A percentile compares a stretch with the other conserved stretches of the same genome.
Conservation (phyloP, 2,329 filamentous ascomycete genomes). For the Paradendryphiella salina region DNA sequence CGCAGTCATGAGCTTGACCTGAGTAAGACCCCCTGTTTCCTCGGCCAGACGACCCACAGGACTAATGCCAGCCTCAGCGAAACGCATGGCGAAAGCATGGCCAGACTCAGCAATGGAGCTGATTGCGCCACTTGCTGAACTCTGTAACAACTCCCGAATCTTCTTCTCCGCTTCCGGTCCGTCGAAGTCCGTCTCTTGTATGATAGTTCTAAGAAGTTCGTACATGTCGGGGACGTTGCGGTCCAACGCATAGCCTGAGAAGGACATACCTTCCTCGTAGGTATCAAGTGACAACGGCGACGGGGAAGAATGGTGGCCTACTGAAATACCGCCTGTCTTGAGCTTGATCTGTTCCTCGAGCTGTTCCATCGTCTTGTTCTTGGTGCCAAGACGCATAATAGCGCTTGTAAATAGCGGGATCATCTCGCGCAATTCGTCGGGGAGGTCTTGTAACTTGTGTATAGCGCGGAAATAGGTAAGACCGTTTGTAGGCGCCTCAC, state of each 20-base stretch:
- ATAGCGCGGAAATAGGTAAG: constrained; percentile 94
- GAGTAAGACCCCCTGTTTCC: constrained; percentile 86
- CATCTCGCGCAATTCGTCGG: constrained; percentile 79
- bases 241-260: constrained; percentile 86
- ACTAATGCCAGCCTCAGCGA: constrained; percentile 79
- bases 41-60: constrained; percentile 73
- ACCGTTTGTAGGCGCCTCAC: constrained; percentile 90
- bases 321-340: constrained; percentile 87
- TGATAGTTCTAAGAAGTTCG: constrained; percentile 75
- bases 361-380: constrained; percentile 86
- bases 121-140: constrained; percentile 83
- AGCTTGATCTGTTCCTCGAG: constrained; percentile 95
- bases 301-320: constrained; percentile 80
- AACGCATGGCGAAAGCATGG: constrained; percentile 81
- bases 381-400: constrained; percentile 90
- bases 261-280: constrained; percentile 78
- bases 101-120: constrained; percentile 91
- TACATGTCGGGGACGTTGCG: constrained; percentile 91
- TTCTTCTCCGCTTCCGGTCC: constrained; percentile 77
- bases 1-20: constrained; percentile 80
- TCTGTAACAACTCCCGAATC: constrained; percentile 83
- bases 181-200: constrained; percentile 88
- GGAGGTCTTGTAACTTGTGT: constrained; percentile 75
- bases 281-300: constrained; percentile 71
- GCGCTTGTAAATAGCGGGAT: constrained; percentile 90